Conservation (phyloP, 2,329 filamentous ascomycete species). For the Amesomyces nigricolor region DNA sequence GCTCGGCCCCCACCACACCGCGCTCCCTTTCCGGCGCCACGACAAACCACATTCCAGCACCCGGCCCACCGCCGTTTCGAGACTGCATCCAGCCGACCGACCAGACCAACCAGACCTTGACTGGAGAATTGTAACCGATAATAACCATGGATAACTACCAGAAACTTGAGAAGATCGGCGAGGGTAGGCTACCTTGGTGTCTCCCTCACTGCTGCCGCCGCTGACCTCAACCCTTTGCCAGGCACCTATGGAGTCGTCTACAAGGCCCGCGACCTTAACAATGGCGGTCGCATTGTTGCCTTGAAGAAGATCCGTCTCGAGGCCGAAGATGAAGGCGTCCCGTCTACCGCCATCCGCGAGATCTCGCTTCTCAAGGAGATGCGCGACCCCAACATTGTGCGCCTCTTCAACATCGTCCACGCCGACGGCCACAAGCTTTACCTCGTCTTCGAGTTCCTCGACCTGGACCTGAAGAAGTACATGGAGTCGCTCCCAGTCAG, state of each 20-base stretch:
- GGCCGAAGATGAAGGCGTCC: constrained; percentile 85
- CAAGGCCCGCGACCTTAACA: constrained; percentile 76
- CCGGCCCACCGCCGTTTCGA: not conserved
- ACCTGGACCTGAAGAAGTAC: constrained; percentile 86
- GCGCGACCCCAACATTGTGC: constrained; percentile 82
- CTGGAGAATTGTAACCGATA: not conserved
- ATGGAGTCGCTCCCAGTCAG: constrained; percentile 81
- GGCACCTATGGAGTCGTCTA: constrained; percentile 90
- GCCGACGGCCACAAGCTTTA: constrained; percentile 90
- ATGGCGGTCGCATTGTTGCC: constrained; percentile 75
- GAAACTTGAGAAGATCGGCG: constrained; percentile 88
- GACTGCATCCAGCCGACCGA: not conserved
- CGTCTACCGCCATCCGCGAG: constrained; percentile 83
- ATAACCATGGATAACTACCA: constrained; percentile 78
- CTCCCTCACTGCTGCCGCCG: too few relatives aligned
- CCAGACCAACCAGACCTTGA: not conserved
- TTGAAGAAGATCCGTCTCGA: constrained; percentile 91
- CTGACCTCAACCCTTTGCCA: constrained; percentile 31
- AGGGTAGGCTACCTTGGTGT: constrained; percentile 44
- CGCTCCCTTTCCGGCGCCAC: not conserved
- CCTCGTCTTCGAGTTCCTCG: constrained; percentile 82
- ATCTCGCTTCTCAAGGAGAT: constrained; percentile 90
- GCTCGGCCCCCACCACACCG: constrained; percentile 7
- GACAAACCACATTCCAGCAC: not conserved
- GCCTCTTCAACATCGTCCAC: constrained; percentile 81